phyloP scores from a whole-genome alignment of 768 basidiomycete species.

The Tricholoma matsutake region DNA sequence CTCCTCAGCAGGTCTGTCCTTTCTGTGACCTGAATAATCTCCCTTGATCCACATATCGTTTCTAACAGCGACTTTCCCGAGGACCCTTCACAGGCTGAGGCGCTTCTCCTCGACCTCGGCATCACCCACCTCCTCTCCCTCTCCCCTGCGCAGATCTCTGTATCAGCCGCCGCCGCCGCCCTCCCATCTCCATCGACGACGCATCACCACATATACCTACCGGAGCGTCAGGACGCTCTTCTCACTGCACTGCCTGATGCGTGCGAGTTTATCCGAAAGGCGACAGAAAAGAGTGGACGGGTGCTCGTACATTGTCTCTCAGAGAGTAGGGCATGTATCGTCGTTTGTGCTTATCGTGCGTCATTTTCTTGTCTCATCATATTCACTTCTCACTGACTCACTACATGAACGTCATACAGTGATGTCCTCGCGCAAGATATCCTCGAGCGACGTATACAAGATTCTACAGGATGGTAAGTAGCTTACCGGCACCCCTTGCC shows the following conservation, averaged over 20 bases:
- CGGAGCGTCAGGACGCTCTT: constrained; percentile 37
- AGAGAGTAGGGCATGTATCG: constrained; percentile 54
- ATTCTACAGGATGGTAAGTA: neutral
- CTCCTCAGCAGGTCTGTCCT: constrained; percentile 46
- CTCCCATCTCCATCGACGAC: constrained; percentile 28
- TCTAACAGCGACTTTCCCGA: constrained; percentile 51
- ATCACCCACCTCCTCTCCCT: constrained; percentile 54
- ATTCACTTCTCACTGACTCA: neutral
- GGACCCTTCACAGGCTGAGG: constrained; percentile 47
- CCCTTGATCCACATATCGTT: too few relatives aligned
- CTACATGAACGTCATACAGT: neutral
- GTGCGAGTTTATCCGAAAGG: constrained; percentile 44
- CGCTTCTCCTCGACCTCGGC: constrained; percentile 47
- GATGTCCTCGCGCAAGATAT: neutral
- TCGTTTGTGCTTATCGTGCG: constrained; percentile 53
- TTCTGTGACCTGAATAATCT: neutral
- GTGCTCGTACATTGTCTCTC: constrained; percentile 53
- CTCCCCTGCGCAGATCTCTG: constrained; percentile 45
- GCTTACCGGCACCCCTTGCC: neutral
- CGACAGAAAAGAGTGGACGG: constrained; percentile 36
- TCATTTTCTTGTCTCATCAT: constrained; percentile 1
- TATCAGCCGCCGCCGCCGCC: constrained; percentile 13
- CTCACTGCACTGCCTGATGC: constrained; percentile 43
- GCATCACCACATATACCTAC: constrained; percentile 42
- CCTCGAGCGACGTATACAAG: neutral